phyloP scores from a whole-genome alignment of 257 asterid species.

The Capsicum rhomboideum region DNA sequence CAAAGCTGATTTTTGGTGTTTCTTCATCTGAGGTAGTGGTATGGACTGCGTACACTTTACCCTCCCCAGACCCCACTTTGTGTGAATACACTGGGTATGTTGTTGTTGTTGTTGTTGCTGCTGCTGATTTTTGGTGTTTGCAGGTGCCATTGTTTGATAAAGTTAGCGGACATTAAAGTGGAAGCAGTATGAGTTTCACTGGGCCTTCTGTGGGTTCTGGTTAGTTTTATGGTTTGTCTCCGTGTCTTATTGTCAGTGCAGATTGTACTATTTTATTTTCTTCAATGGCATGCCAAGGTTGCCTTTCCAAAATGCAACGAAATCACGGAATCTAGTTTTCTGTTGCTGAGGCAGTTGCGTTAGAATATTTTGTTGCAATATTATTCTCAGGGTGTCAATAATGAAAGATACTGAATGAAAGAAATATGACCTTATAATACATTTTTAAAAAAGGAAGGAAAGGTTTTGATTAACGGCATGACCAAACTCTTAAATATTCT shows the following conservation, averaged over 20 bases:
- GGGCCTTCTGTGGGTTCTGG: constrained; percentile 64
- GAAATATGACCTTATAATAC: not conserved
- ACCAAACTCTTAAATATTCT: not conserved
- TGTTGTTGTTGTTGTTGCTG: too few species aligned
- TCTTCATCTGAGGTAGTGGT: too few species aligned
- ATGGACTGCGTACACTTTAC: too few species aligned
- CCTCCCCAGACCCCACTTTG: too few species aligned
- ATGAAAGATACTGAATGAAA: not conserved
- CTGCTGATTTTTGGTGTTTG: not conserved
- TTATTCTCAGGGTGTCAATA: not conserved
- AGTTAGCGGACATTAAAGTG: not conserved
- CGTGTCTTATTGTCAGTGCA: not conserved
- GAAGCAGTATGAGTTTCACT: constrained; percentile 53
- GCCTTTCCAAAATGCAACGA: not conserved
- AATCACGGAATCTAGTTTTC: not conserved
- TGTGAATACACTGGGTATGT: too few species aligned
- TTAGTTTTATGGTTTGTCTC: constrained; percentile 21
- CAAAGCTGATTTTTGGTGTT: not conserved
- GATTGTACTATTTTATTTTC: not conserved
- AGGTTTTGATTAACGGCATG: not conserved
- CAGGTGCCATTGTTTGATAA: constrained; percentile 2
- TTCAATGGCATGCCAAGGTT: not conserved
- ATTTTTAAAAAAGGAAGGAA: not conserved
- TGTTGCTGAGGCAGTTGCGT: not conserved
- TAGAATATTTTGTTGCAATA: not conserved